These are phyloP conservation scores for Trebouxia gelatinosa DNA, from an alignment of 163 green algal species.

Conservation along the genomic window DNA sequence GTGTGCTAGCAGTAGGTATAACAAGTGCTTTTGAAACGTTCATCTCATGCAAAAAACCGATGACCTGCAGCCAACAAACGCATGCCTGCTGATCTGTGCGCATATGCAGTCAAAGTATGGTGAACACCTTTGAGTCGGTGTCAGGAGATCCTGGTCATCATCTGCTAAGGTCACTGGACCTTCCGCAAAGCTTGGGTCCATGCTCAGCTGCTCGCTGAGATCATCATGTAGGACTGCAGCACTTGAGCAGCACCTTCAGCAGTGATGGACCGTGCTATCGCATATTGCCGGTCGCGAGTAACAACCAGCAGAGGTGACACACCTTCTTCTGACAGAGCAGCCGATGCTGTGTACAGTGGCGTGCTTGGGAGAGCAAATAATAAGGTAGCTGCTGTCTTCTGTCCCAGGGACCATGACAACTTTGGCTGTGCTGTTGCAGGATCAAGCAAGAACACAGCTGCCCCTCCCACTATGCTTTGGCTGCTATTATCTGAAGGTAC, in stretches of 20 bases:
- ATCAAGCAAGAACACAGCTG: conserved; percentile 52
- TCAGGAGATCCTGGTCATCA: no score
- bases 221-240: not conserved
- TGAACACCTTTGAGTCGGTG: no score
- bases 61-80: no score
- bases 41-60: no score
- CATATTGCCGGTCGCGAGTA: not conserved
- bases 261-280: not conserved
- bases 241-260: not conserved
- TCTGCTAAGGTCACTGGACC: no score
- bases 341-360: not conserved
- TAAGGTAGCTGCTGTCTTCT: conserved; percentile 33
- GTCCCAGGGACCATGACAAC: conserved; percentile 40
- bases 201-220: no score
- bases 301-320: not conserved
- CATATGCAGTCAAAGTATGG: no score
- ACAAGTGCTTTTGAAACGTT: no score
- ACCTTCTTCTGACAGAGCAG: not conserved
- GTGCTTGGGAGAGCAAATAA: conserved; percentile 42
- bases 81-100: no score
- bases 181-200: no score
- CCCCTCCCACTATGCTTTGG: not conserved
- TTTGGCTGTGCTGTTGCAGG: conserved; percentile 33
- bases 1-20: no score
- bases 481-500: not conserved